Evolutionary conservation across 805 yeast species (phyloP).

Genomic region (Lipomyces japonicus): DNA sequence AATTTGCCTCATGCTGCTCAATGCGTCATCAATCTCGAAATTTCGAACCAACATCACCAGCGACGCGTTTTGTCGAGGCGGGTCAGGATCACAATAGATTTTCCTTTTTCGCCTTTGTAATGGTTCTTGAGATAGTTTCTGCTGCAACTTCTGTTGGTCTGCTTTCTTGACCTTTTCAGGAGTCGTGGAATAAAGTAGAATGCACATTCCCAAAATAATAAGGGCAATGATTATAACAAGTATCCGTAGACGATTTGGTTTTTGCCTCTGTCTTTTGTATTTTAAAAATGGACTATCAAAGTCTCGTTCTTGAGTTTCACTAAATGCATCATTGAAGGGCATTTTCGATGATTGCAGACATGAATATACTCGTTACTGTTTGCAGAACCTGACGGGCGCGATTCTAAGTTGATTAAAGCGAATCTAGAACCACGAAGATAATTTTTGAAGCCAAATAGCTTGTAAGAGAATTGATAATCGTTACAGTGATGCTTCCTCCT

Average conservation of each 20-base stretch:
- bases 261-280: constrained; percentile 25
- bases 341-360: too few relatives aligned
- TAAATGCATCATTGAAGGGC: too few relatives aligned
- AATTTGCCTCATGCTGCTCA: constrained; percentile 54
- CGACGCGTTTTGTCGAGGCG: constrained; percentile 49
- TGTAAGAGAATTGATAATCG: too few relatives aligned
- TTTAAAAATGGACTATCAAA: constrained; percentile 27
- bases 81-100: constrained; percentile 28
- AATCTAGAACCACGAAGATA: too few relatives aligned
- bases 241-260: constrained; percentile 18
- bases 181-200: constrained; percentile 19
- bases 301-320: too few relatives aligned
- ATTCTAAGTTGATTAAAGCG: too few relatives aligned
- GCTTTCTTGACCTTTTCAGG: constrained; percentile 19
- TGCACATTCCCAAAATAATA: constrained; percentile 13
- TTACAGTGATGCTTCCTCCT: too few relatives aligned
- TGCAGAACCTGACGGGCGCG: too few relatives aligned
- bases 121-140: constrained; percentile 18
- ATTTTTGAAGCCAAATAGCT: too few relatives aligned
- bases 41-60: constrained; percentile 64
- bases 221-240: constrained; percentile 6
- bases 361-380: too few relatives aligned
- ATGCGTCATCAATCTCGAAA: constrained; percentile 54
- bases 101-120: constrained; percentile 21
- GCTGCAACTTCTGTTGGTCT: constrained; percentile 20